Evolutionary conservation across 2,329 filamentous ascomycete genomes (phyloP).

Genomic region (Sclerotinia spermophila): DNA sequence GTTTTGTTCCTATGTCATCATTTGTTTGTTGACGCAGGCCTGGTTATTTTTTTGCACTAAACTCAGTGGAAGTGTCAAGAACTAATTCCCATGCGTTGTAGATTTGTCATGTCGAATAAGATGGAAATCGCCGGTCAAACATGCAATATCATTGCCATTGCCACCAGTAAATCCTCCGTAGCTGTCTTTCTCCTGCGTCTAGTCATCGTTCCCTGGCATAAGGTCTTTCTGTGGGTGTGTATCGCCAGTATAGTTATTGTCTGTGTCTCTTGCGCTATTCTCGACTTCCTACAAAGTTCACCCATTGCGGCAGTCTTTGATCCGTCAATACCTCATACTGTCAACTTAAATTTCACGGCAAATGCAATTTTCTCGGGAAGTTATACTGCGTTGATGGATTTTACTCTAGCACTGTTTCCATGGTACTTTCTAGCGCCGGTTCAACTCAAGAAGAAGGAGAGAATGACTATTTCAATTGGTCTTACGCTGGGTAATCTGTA

Average conservation of each 20-base stretch:
- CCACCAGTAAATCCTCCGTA: conserved; percentile 6
- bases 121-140: conserved; percentile 17
- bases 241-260: neutral
- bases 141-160: conserved; percentile 9
- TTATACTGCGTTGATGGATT: conserved; percentile 10
- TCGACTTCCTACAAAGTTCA: conserved; percentile 1
- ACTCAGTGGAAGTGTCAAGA: neutral
- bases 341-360: conserved; percentile 4
- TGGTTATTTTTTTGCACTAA: neutral
- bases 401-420: conserved; percentile 10
- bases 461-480: conserved; percentile 5
- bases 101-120: conserved; percentile 9
- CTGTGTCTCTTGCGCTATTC: neutral
- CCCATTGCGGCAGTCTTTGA: conserved; percentile 4
- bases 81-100: neutral
- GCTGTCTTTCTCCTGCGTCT: conserved; percentile 12
- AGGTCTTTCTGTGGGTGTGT: neutral
- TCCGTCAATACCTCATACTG: neutral
- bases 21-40: neutral
- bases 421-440: conserved; percentile 10
- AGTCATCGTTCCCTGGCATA: conserved; percentile 13
- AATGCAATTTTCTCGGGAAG: conserved; percentile 2
- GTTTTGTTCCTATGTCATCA: neutral
- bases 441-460: conserved; percentile 10
- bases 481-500: conserved; percentile 14